Evolutionary conservation across 805 yeast genomes (phyloP).

Genomic region (Ogataea zsoltii): DNA sequence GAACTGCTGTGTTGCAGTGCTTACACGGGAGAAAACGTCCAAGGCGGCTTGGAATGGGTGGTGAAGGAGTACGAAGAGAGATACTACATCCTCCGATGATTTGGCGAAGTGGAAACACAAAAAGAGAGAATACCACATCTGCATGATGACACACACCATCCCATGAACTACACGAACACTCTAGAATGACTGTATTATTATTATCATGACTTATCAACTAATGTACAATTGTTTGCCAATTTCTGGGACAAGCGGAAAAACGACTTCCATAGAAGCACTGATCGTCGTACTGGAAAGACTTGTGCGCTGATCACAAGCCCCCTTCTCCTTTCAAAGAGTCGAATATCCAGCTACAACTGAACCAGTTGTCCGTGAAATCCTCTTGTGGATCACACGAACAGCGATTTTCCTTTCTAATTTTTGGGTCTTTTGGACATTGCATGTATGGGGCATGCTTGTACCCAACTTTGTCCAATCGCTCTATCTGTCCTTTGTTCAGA

Average conservation of each 20-base stretch:
- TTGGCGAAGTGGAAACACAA: neutral
- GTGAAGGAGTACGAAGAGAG: slow-evolving; percentile 40
- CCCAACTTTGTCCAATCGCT: slow-evolving; percentile 76
- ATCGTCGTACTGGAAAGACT: too few relatives aligned
- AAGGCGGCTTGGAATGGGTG: slow-evolving; percentile 45
- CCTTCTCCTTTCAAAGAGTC: slow-evolving; percentile 18
- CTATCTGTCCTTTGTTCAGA: slow-evolving; percentile 68
- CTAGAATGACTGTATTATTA: too few relatives aligned
- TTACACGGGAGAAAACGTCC: slow-evolving; percentile 42
- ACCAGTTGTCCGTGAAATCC: slow-evolving; percentile 64
- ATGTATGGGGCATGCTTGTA: slow-evolving; percentile 77
- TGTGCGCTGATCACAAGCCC: too few relatives aligned
- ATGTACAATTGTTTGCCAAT: too few relatives aligned
- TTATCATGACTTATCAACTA: too few relatives aligned
- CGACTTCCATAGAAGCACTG: too few relatives aligned
- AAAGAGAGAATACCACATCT: too few relatives aligned
- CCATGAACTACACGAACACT: too few relatives aligned
- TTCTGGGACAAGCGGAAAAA: too few relatives aligned
- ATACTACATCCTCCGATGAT: slow-evolving; percentile 34
- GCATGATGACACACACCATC: too few relatives aligned
- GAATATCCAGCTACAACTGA: slow-evolving; percentile 37
- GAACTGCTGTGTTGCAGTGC: slow-evolving; percentile 50
- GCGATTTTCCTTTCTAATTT: slow-evolving; percentile 50
- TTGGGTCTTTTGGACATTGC: slow-evolving; percentile 71
- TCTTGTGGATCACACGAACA: slow-evolving; percentile 72